Evolutionary conservation across 176 grass and related monocot species (phyloP).

Genomic region (Aegilops umbellulata): DNA sequence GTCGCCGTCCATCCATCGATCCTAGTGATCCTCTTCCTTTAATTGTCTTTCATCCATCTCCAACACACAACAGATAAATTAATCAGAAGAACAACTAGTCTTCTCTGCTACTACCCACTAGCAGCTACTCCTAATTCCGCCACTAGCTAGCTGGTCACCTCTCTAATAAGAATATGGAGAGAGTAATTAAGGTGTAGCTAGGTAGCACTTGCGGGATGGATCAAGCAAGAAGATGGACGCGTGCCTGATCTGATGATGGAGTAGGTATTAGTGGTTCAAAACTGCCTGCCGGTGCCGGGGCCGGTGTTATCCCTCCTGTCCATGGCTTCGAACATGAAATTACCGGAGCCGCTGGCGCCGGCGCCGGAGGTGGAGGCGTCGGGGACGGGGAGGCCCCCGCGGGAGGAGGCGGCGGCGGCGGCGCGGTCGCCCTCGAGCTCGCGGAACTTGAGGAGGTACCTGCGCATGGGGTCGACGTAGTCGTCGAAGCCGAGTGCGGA

Average conservation of each 20-base stretch:
- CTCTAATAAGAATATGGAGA: not conserved
- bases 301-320: slow-evolving; percentile 48
- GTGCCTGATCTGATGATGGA: not conserved
- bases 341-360: slow-evolving; percentile 24
- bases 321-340: slow-evolving; percentile 79
- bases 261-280: slow-evolving; percentile 33
- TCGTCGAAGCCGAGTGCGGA: slow-evolving; percentile 72
- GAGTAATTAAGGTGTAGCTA: not conserved
- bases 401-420: slow-evolving; percentile 45
- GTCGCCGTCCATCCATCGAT: not conserved
- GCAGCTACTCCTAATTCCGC: not conserved
- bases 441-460: slow-evolving; percentile 72
- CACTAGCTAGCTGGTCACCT: not conserved
- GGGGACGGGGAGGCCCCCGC: not conserved
- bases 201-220: not conserved
- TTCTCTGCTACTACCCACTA: not conserved
- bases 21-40: not conserved
- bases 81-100: not conserved
- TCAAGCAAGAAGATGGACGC: not conserved
- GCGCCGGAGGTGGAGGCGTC: not conserved
- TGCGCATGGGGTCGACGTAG: slow-evolving; percentile 77
- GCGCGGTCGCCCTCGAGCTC: slow-evolving; percentile 69
- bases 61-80: not conserved
- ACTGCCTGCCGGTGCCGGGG: slow-evolving; percentile 35
- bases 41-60: not conserved